Percentiles rank a stretch among this genome's conserved stretches.
Evolutionary conservation across 1,284 basidiomycete species (phyloP).

Genomic region (Moniliophthora roreri): DNA sequence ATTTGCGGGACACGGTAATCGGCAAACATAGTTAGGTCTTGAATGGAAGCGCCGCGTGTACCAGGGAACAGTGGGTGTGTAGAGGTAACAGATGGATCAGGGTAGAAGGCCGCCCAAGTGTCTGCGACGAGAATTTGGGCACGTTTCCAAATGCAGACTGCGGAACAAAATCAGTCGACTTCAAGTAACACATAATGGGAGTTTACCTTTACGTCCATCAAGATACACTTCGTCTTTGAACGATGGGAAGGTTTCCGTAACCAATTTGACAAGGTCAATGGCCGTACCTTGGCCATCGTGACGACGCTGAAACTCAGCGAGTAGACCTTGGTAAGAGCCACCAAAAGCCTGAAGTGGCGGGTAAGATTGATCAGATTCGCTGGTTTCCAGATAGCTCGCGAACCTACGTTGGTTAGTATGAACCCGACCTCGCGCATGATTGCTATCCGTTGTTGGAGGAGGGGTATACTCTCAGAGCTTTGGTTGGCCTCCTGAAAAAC

Average conservation of each 20-base stretch:
- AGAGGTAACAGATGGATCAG: constrained; percentile 33
- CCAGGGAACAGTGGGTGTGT: constrained; percentile 71
- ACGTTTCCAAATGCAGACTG: constrained; percentile 81
- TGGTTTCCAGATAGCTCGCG: not conserved
- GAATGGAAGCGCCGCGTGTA: constrained; percentile 51
- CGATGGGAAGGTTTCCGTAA: constrained; percentile 68
- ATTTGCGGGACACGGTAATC: constrained; percentile 88
- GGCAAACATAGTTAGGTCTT: constrained; percentile 81
- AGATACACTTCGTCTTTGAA: constrained; percentile 71
- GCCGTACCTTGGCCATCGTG: constrained; percentile 58
- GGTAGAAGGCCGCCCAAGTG: constrained; percentile 81
- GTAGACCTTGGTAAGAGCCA: constrained; percentile 69
- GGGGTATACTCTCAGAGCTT: constrained; percentile 62
- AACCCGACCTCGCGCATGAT: constrained; percentile 73
- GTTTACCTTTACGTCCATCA: constrained; percentile 54
- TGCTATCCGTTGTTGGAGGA: constrained; percentile 64
- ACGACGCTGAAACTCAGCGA: constrained; percentile 57
- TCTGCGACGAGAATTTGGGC: constrained; percentile 85
- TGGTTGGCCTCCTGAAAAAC: constrained; percentile 63
- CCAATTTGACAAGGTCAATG: constrained; percentile 69
- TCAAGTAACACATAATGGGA: not conserved
- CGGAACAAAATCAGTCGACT: not conserved
- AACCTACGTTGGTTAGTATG: constrained; percentile 62
- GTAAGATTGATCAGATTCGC: not conserved
- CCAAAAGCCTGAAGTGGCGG: constrained; percentile 50